Conservation (phyloP, 805 yeast species). For the Saccharomyces jurei region DNA sequence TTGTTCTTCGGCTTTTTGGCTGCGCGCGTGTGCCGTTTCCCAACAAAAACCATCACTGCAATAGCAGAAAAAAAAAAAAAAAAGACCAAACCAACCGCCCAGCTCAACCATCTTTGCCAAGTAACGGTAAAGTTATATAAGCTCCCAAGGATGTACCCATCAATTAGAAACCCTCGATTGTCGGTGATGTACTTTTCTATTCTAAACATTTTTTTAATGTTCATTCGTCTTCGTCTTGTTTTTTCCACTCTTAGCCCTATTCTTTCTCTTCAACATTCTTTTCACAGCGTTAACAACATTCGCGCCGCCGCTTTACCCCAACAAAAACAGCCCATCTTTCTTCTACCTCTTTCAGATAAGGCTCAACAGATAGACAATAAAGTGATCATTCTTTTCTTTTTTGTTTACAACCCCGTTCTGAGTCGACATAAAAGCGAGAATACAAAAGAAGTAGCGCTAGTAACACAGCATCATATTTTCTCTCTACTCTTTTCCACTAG, state of each 20-base stretch:
- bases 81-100: neutral
- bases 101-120: neutral
- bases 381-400: neutral
- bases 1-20: neutral
- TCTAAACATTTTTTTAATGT: neutral
- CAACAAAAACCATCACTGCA: neutral
- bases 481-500: neutral
- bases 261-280: neutral
- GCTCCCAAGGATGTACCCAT: neutral
- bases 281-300: neutral
- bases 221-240: neutral
- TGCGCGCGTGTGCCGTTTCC: neutral
- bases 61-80: neutral
- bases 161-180: neutral
- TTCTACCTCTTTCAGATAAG: neutral
- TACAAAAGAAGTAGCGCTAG: neutral
- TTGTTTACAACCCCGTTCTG: neutral
- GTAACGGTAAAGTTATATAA: neutral
- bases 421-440: neutral
- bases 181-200: neutral
- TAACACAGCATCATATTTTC: neutral
- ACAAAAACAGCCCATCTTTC: neutral
- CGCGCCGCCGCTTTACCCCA: neutral
- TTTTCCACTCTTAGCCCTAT: neutral
- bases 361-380: neutral